phyloP scores from a whole-genome alignment of 108 stramenopile species.

The Discostella pseudostelligera region DNA sequence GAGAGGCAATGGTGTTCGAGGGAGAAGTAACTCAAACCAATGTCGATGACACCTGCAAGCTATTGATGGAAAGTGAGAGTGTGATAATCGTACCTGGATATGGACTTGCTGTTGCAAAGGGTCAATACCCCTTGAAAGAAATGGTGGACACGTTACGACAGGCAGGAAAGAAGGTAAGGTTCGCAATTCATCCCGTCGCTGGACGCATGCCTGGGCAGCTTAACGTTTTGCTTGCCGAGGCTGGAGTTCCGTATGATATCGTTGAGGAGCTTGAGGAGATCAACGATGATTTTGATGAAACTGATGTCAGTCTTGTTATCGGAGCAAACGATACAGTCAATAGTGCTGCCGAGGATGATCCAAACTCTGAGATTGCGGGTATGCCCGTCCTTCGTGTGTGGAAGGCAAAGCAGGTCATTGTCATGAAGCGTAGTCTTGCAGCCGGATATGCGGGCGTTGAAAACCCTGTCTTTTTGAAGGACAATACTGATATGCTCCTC shows the following conservation, averaged over 20 bases:
- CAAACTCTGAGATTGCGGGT: constrained; percentile 93
- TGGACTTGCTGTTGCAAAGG: constrained; percentile 97
- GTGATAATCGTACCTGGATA: constrained; percentile 98
- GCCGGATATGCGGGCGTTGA: constrained; percentile 99
- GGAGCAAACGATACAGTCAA: constrained; percentile 99
- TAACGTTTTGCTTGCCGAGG: constrained; percentile 99
- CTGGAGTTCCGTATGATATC: constrained; percentile 99
- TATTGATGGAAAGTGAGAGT: constrained; percentile 83
- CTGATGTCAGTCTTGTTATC: constrained; percentile 94
- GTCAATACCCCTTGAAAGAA: constrained; percentile 96
- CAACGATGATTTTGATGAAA: constrained; percentile 92
- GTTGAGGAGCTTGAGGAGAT: constrained; percentile 99
- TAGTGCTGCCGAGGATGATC: constrained; percentile 97
- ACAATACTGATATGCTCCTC: constrained; percentile 97
- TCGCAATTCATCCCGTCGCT: constrained; percentile 98
- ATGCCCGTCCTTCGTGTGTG: constrained; percentile 98
- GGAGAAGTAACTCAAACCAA: constrained; percentile 90
- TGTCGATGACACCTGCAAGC: constrained; percentile 77
- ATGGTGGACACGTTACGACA: constrained; percentile 84
- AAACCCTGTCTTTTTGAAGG: constrained; percentile 98
- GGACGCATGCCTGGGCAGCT: constrained; percentile 99
- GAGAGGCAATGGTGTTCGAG: constrained; percentile 90
- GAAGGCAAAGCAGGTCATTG: constrained; percentile 97
- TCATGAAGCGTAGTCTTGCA: constrained; percentile 97
- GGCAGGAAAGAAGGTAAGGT: constrained; percentile 91